Evolutionary conservation across 805 yeast species (phyloP).

Genomic region (Monosporozyma unispora): DNA sequence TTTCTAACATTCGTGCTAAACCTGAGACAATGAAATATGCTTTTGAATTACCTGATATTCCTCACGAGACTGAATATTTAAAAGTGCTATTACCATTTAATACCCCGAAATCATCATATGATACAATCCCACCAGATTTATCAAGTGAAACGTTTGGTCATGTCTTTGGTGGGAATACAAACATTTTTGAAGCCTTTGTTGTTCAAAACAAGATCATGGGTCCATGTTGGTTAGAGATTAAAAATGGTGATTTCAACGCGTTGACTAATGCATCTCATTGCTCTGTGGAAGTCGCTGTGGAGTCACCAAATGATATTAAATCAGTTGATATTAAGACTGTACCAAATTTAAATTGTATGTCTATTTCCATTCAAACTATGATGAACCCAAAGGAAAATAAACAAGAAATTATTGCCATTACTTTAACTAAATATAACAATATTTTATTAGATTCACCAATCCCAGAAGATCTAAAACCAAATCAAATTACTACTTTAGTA

Average conservation of each 20-base stretch:
- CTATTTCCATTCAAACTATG: slow-evolving; percentile 71
- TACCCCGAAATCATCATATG: slow-evolving; percentile 44
- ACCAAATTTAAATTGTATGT: slow-evolving; percentile 65
- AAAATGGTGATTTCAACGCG: slow-evolving; percentile 49
- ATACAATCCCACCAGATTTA: slow-evolving; percentile 49
- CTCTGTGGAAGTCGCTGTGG: slow-evolving; percentile 59
- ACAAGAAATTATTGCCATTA: slow-evolving; percentile 82
- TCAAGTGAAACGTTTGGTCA: slow-evolving; percentile 69
- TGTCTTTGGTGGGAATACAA: slow-evolving; percentile 70
- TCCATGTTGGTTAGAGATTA: slow-evolving; percentile 88
- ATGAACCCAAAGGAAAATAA: slow-evolving; percentile 64
- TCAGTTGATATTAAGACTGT: slow-evolving; percentile 41
- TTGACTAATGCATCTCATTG: slow-evolving; percentile 69
- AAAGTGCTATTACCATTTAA: slow-evolving; percentile 68
- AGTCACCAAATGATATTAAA: slow-evolving; percentile 37
- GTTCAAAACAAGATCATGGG: slow-evolving; percentile 84
- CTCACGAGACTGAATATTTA: slow-evolving; percentile 67
- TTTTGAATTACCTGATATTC: slow-evolving; percentile 74
- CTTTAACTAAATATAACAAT: slow-evolving; percentile 61
- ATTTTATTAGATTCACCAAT: slow-evolving; percentile 70
- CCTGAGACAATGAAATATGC: slow-evolving; percentile 75
- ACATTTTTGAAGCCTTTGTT: slow-evolving; percentile 78
- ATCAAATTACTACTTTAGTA: slow-evolving; percentile 58
- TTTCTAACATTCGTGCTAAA: slow-evolving; percentile 56
- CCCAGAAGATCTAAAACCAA: slow-evolving; percentile 50